Evolutionary conservation across 768 basidiomycete species (phyloP), one percentile per base, ranked within the genome.

Genomic region (Lentinula guzmanii): DNA sequence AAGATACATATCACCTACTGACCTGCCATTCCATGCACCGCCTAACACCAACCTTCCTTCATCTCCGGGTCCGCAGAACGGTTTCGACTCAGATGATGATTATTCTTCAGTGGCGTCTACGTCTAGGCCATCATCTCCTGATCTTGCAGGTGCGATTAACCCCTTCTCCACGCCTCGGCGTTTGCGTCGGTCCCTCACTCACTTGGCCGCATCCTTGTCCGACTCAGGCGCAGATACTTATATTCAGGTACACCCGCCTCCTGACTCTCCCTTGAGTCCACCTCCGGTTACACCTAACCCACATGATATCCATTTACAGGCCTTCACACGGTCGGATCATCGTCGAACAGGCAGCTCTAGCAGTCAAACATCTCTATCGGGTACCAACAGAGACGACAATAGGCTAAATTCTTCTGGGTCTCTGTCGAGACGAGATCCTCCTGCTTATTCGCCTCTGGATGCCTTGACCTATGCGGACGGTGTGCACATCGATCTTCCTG

Each of bases 401-500:
- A 63, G 61, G 24, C 51, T 52, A 70, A 68, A 58, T 28, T 69
- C 74, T 65, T 63, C 72, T 60, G 68, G 72, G 28, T 67, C 76
- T 24, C 58, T 84, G 51, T 75, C 76, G 62, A 79, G 86, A 66
- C 81, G 83, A 61, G 87, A 90, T 63, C 92, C 92, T 21, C 93
- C 93, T 28, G 90, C 89, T 16, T 94, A 94, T 74, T 92, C 91
- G 5, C 91, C 92, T n/a, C 74, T 93, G 68, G 91, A 93, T 69
- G 86, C 91, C n/a, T 90, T 79, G 66, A 82, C 85, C 28, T 92
- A 93, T 68, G 78, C 86, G 56, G 93, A 93, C 45, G 95, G 94
- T 34, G 91, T 96, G n/a, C 91, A 91, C 56, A 87, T 95, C 52
- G 93, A 97, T 73, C 78, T 97, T 37, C 95, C 95, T 28, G 92